Evolutionary conservation across 495 filamentous ascomycete species (phyloP).

Genomic region (Thozetella sp.): DNA sequence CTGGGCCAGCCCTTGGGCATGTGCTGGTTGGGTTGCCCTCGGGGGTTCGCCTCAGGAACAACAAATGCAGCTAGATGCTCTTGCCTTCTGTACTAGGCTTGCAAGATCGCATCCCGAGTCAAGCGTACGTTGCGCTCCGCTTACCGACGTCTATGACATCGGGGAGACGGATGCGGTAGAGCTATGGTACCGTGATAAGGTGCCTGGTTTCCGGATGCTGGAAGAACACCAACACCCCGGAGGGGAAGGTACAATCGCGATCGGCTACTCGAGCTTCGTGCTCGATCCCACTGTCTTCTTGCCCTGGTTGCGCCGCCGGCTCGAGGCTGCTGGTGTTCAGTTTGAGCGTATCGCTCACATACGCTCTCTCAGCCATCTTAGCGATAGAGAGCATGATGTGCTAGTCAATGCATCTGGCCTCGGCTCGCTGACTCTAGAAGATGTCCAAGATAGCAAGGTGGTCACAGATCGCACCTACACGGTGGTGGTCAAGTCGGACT

Average conservation of each 20-base stretch:
- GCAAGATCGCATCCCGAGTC: slow-evolving; percentile 19
- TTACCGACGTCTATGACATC: slow-evolving; percentile 12
- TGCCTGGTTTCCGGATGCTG: slow-evolving; percentile 2
- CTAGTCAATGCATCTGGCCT: slow-evolving; percentile 12
- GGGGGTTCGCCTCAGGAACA: slow-evolving; percentile 21
- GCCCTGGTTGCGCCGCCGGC: slow-evolving; percentile 17
- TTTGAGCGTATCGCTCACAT: slow-evolving; percentile 20
- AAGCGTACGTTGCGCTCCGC: slow-evolving; percentile 3
- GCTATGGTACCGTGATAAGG: slow-evolving; percentile 8
- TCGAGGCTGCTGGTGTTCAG: slow-evolving; percentile 19
- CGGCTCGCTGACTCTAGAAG: slow-evolving; percentile 6
- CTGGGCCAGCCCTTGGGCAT: slow-evolving; percentile 29
- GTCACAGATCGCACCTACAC: slow-evolving; percentile 14
- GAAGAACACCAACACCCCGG: not conserved
- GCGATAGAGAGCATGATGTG: slow-evolving; percentile 4
- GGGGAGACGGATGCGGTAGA: not conserved
- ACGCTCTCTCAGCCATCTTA: slow-evolving; percentile 14
- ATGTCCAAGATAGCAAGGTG: slow-evolving; percentile 12
- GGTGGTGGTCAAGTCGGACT: slow-evolving; percentile 7
- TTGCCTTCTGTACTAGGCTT: slow-evolving; percentile 13
- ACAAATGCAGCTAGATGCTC: slow-evolving; percentile 23
- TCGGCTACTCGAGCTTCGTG: slow-evolving; percentile 21
- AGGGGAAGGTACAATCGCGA: slow-evolving; percentile 2
- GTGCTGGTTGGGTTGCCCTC: slow-evolving; percentile 23
- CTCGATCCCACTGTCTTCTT: slow-evolving; percentile 25